Evolutionary conservation across 164 flowering plant genomes (phyloP).

Genomic region (Tetracentron sinense): DNA sequence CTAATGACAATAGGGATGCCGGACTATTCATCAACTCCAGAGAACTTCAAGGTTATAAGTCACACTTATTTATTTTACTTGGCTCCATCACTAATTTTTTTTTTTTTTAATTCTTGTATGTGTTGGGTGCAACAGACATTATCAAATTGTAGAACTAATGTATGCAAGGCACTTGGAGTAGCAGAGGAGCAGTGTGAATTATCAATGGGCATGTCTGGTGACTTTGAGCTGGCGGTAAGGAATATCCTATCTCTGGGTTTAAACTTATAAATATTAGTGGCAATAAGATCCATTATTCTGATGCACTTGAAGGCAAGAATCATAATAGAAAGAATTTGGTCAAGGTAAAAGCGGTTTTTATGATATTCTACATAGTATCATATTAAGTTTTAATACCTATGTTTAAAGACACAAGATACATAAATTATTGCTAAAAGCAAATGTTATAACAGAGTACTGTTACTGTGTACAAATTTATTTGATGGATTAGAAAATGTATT

Average conservation of each 20-base stretch:
- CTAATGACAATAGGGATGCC: constrained; percentile 96
- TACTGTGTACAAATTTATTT: too few relatives aligned
- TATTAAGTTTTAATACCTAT: too few relatives aligned
- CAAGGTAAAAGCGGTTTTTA: too few relatives aligned
- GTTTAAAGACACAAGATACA: too few relatives aligned
- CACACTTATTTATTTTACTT: not conserved
- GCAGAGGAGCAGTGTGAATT: constrained; percentile 75
- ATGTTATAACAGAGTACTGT: too few relatives aligned
- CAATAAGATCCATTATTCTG: not conserved
- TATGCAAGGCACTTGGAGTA: constrained; percentile 75
- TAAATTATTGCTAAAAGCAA: too few relatives aligned
- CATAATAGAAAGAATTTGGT: too few relatives aligned
- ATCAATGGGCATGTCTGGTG: constrained; percentile 99
- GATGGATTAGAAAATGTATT: too few relatives aligned
- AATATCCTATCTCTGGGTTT: not conserved
- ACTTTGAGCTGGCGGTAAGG: constrained; percentile 90
- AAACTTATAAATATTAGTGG: not conserved
- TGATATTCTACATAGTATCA: too few relatives aligned
- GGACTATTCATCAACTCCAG: constrained; percentile 91
- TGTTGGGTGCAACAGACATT: constrained; percentile 43
- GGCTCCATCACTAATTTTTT: not conserved
- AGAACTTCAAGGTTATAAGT: constrained; percentile 68
- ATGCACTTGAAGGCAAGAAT: not conserved
- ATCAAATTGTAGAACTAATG: constrained; percentile 69
- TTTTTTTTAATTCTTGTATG: constrained; percentile 5